These are phyloP conservation scores for Nitzschia putrida DNA, from an alignment of 108 stramenopile species.

Conservation along the genomic window DNA sequence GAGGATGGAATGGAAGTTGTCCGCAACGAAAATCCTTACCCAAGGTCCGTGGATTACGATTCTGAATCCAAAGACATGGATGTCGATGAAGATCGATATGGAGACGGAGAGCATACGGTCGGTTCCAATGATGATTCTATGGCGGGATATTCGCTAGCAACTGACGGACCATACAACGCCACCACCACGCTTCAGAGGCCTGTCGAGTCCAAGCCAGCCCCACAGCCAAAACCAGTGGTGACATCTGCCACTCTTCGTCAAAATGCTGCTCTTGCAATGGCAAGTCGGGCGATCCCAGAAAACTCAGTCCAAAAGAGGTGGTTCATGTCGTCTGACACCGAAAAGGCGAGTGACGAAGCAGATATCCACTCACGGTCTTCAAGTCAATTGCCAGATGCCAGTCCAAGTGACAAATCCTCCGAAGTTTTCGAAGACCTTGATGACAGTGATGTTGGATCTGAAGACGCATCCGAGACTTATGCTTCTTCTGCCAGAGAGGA, in stretches of 20 bases:
- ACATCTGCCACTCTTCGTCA: too few relatives aligned
- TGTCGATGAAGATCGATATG: background rate
- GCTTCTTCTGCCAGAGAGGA: conserved; percentile 22
- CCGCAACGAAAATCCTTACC: background rate
- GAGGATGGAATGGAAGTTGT: conserved; percentile 29
- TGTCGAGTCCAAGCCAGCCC: background rate
- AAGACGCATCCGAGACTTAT: background rate
- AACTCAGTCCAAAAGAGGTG: too few relatives aligned
- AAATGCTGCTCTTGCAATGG: too few relatives aligned
- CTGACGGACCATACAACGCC: conserved; percentile 1
- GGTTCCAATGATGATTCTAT: conserved; percentile 28
- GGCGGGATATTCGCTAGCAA: conserved; percentile 32
- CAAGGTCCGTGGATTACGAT: background rate
- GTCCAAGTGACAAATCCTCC: too few relatives aligned
- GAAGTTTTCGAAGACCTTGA: conserved; percentile 16
- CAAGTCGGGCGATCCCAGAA: too few relatives aligned
- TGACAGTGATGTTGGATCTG: conserved; percentile 13
- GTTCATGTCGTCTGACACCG: too few relatives aligned
- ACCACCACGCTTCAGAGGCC: background rate
- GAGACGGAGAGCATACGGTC: conserved; percentile 3
- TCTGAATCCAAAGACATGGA: background rate
- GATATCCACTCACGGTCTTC: too few relatives aligned
- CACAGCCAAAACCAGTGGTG: too few relatives aligned
- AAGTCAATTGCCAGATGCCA: too few relatives aligned
- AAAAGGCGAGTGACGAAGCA: too few relatives aligned